Base-by-base conservation (phyloP, 2,329 filamentous ascomycete genomes). In the Botrytis pseudocinerea region DNA sequence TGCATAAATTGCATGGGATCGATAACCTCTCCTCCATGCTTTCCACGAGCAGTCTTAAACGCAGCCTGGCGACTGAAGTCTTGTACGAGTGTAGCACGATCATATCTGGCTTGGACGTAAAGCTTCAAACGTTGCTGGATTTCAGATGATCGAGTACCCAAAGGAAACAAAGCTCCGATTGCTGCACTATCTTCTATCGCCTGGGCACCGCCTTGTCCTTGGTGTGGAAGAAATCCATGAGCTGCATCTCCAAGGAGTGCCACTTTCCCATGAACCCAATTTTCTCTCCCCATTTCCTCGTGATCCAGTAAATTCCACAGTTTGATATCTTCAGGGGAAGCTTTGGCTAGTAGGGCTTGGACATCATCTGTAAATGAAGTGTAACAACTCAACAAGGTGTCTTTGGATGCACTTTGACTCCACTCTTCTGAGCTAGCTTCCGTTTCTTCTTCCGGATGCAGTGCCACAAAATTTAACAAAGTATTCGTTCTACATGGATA, bases 171-270 rank as follows among this genome's bases (percentile, higher is more conserved):
- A 2, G 87, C 85, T 0, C 84, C 85, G 0, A 93, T 78, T 0
- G 89, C 85, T 0, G 86, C 87, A 0, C 87, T 90, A 75, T 93
- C 91, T 78, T 93, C 91, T 61, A 93, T 91, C 0, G 91, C 91
- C 73, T 88, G 83, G 0, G 82, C 89, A 14, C 86, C 90, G 2
- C 90, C 90, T 78, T 91, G 89, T 0, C 86, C 89, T 80, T 89
- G 88, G 74, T 89, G 86, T 22, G 90, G 91, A 0, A 90, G 82
- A 77, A 92, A 92, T 0, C 91, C 90, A 78, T 93, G 91, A 0
- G 89, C 91, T 0, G 91, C 89, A 78, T 93, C 91, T 0, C 91
- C 91, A 0, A 93, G 80, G 0, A 92, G 79, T 0, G 85, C 89
- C 35, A 92, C 78, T 14, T 83, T 84, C 0, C 81, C 87, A 2